A percentile compares a stretch with the other conserved stretches of the same genome.
These are phyloP conservation scores for Metschnikowia reukaufii DNA, from an alignment of 805 yeast species.

Conservation along the genomic window DNA sequence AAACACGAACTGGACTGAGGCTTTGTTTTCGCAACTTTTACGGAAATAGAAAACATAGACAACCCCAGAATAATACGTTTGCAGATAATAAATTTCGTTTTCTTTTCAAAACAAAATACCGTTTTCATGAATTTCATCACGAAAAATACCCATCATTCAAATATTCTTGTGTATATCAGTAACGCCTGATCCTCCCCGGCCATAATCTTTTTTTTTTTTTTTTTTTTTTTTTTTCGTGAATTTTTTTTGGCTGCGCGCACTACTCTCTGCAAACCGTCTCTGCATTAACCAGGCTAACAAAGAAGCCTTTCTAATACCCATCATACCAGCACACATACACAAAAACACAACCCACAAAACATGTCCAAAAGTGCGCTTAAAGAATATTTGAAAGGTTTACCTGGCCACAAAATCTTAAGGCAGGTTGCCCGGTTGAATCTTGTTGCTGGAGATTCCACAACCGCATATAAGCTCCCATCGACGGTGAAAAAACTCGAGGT, in stretches of 20 bases:
- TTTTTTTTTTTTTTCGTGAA: not conserved
- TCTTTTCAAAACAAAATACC: too few species aligned
- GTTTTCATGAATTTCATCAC: too few species aligned
- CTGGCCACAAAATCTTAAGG: conserved; percentile 31
- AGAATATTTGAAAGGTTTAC: conserved; percentile 14
- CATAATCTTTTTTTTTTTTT: not conserved
- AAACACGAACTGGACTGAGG: too few species aligned
- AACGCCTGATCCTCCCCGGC: not conserved
- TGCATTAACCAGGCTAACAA: not conserved
- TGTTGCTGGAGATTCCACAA: conserved; percentile 48
- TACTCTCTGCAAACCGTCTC: not conserved
- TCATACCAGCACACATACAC: not conserved
- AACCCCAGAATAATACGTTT: too few species aligned
- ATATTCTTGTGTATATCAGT: not conserved
- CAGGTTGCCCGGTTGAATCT: conserved; percentile 52
- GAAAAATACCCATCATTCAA: too few species aligned
- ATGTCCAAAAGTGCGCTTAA: conserved; percentile 6
- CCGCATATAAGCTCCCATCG: conserved; percentile 33
- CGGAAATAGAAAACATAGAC: too few species aligned
- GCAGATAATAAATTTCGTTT: too few species aligned
- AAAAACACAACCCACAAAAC: not conserved
- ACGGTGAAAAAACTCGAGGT: conserved; percentile 46
- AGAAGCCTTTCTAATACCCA: not conserved
- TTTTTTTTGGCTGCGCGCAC: not conserved
- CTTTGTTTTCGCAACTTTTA: too few species aligned